These are phyloP conservation scores for Mrakia gelida DNA, from an alignment of 768 basidiomycete genomes.

Conservation along the genomic window DNA sequence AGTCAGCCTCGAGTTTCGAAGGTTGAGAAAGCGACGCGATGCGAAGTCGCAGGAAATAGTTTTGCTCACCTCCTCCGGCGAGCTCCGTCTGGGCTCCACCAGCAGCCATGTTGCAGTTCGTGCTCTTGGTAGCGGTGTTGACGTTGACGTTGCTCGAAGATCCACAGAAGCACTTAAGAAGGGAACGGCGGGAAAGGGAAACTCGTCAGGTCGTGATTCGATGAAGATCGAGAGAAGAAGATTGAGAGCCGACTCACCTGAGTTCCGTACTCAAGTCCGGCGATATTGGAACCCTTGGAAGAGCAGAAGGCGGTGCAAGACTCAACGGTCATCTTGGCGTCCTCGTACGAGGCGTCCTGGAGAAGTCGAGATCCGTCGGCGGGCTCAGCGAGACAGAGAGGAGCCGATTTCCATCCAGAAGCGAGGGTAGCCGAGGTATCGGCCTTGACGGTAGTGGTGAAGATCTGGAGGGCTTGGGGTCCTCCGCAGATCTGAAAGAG, in stretches of 20 bases:
- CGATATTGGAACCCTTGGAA: conserved; percentile 40
- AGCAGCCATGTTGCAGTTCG: not conserved
- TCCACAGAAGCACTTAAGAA: conserved; percentile 15
- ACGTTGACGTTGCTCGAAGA: not conserved
- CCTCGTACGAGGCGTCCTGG: not conserved
- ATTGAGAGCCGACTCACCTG: not conserved
- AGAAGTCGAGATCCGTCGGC: conserved; percentile 1
- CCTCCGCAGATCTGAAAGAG: conserved; percentile 21
- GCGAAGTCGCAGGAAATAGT: no score
- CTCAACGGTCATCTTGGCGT: conserved; percentile 43
- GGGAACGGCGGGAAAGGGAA: no score
- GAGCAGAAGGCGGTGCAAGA: conserved; percentile 43
- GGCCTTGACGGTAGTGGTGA: conserved; percentile 5
- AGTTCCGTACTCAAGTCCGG: conserved; percentile 42
- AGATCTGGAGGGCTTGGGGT: conserved; percentile 19
- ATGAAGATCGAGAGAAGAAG: no score
- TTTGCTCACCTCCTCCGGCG: conserved; percentile 23
- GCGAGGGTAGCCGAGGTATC: conserved; percentile 7
- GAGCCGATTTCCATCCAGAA: conserved; percentile 4
- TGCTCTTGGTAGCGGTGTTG: conserved; percentile 19
- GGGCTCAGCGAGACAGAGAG: not conserved
- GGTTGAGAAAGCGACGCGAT: not conserved
- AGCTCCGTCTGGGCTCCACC: not conserved
- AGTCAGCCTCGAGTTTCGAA: conserved; percentile 18
- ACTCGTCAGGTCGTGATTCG: no score